phyloP scores from a whole-genome alignment of 2,329 filamentous ascomycete species.

The Talaromyces funiculosus region DNA sequence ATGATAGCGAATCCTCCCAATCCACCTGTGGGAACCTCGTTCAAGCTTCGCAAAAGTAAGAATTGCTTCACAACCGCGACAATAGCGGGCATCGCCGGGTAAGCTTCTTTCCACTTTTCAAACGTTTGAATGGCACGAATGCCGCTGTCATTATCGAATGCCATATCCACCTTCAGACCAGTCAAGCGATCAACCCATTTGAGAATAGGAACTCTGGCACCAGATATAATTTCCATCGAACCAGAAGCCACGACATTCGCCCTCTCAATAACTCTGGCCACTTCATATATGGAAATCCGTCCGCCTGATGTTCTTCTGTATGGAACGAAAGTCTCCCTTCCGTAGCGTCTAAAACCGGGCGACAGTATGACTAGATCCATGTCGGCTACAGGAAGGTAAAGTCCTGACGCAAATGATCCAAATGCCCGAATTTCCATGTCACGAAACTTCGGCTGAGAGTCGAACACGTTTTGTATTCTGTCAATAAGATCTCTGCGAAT shows the following conservation, averaged over 20 bases:
- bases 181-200: constrained; percentile 80
- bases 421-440: constrained; percentile 67
- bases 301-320: constrained; percentile 32
- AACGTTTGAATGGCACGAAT: constrained; percentile 77
- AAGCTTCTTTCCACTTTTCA: constrained; percentile 68
- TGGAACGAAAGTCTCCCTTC: constrained; percentile 47
- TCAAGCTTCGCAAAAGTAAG: constrained; percentile 78
- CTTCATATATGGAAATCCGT: constrained; percentile 49
- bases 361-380: constrained; percentile 88
- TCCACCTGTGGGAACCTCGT: constrained; percentile 86
- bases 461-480: constrained; percentile 59
- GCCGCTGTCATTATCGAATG: constrained; percentile 86
- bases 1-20: constrained; percentile 92
- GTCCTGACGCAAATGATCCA: constrained; percentile 86
- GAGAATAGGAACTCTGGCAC: constrained; percentile 82
- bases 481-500: constrained; percentile 68
- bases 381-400: constrained; percentile 74
- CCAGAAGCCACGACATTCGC: constrained; percentile 51
- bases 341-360: constrained; percentile 51
- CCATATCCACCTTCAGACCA: constrained; percentile 81
- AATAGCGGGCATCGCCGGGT: constrained; percentile 78
- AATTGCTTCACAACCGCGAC: constrained; percentile 91
- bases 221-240: constrained; percentile 62
- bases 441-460: constrained; percentile 44
- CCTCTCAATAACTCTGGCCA: constrained; percentile 38